Evolutionary conservation across 1,284 basidiomycete genomes (phyloP).

Genomic region (Cryptococcus amylolentus): DNA sequence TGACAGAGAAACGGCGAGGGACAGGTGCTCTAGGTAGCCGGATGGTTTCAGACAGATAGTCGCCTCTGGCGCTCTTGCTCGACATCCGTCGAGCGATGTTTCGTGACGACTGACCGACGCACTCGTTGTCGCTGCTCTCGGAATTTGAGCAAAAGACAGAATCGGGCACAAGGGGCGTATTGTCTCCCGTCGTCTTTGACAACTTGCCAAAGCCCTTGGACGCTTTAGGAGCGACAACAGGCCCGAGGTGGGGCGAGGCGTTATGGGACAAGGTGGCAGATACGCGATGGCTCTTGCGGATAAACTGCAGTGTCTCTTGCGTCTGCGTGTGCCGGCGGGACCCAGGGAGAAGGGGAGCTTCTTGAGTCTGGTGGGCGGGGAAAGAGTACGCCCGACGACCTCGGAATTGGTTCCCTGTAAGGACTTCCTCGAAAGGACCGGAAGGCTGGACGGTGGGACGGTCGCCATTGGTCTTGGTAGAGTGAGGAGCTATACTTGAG

Average conservation of each 20-base stretch:
- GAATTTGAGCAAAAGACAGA: slow-evolving; percentile 43
- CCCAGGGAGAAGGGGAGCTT: slow-evolving; percentile 7
- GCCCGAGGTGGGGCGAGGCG: background rate
- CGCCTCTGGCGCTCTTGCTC: no score
- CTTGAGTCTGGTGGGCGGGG: slow-evolving; percentile 26
- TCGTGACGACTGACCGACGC: slow-evolving; percentile 5
- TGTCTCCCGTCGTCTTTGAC: slow-evolving; percentile 32
- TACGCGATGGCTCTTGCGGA: slow-evolving; percentile 25
- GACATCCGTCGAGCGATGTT: background rate
- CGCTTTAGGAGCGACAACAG: background rate
- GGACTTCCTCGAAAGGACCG: background rate
- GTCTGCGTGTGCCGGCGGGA: slow-evolving; percentile 16
- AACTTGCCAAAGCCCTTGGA: slow-evolving; percentile 15
- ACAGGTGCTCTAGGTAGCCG: background rate
- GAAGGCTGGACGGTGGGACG: slow-evolving; percentile 11
- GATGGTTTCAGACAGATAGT: background rate
- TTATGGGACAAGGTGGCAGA: background rate
- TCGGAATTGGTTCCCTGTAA: slow-evolving; percentile 9
- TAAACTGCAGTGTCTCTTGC: slow-evolving; percentile 25
- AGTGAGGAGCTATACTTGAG: background rate
- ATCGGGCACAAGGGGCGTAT: slow-evolving; percentile 31
- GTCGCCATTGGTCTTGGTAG: background rate
- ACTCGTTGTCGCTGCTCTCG: slow-evolving; percentile 32
- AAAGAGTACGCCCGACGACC: slow-evolving; percentile 46
- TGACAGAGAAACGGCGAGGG: slow-evolving; percentile 1